Base-by-base conservation (phyloP, 768 basidiomycete genomes). In the Cyclocybe cylindracea region DNA sequence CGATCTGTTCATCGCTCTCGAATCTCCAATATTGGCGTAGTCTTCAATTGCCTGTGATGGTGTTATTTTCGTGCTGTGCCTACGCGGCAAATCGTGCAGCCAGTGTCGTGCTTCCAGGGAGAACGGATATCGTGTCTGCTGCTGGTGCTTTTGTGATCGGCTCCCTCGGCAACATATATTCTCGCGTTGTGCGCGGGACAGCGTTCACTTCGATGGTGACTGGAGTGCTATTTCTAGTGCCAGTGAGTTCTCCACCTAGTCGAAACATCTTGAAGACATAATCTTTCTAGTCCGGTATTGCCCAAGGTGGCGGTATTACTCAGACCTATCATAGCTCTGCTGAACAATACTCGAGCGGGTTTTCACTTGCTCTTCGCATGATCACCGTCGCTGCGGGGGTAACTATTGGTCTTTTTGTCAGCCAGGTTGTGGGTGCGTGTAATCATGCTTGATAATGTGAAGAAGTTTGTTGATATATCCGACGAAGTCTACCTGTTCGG, bases 151-250 rank as follows among this genome's bases (percentile, higher is more conserved):
- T 91, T 58, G 80, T 85, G 33, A 84, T 91, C 52, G 90, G 91
- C 34, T 67, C 85, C n/a, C 76, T 91, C 34, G 91, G 89, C 42
- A 92, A 92, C 61, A 62, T 85, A n/a, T 92, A 91, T 64, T 90
- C 89, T 34, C 80, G 90, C 13, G 67, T 87, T 13, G 74, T 85
- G 51, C 77, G 84, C 29, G 91, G 90, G 46, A 92, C 90, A 2
- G 90, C 92, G 3, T 94, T 94, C 66, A 91, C 90, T 0, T 84
- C 87, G 9, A 94, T 93, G 89, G 88, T 93, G n/a, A 89, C 91
- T 2, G 89, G 89, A n/a, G 87, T 95, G n/a, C 69, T 93, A 43
- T 93, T 94, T 68, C 74, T 94, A 16, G 91, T 94, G 9, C 91
- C 92, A 42, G 92, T 93, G 66, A 66, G 89, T 72, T 16, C 5